Base-by-base conservation (phyloP, 345 rosid genomes). In the Eucalyptus regnans region DNA sequence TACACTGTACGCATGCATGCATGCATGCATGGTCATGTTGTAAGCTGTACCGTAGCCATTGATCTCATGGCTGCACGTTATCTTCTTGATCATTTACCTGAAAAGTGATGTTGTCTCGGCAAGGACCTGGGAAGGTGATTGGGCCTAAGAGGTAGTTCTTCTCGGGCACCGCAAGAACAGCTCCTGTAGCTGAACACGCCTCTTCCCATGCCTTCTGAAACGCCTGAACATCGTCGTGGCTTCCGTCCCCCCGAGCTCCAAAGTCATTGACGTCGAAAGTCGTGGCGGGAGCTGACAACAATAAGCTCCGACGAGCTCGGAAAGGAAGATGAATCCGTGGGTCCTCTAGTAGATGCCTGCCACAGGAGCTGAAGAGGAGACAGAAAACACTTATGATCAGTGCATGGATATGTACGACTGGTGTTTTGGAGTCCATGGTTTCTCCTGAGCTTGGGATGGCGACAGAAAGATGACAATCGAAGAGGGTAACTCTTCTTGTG, bases 121-220 rank as follows among this genome's bases (percentile, higher is more conserved):
- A 97, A 17, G 99, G 98, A 89, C 99, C 99, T 15, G 92, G 25
- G 89, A 97, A 96, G 79, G 76, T 88, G 76, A 93, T 50, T 17
- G 95, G 94, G 88, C 91, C 93, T 4, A 96, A 91, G 29, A 71
- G 90, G 86, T 97, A 96, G n/a, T 56, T 90, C 15, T 92, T 94
- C 76, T 89, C 10, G 16, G 99, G 95, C 87, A 96, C 92, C 89
- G 91, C 91, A 58, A 97, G 88, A 33, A 91, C 92, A 54, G 90
- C 94, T 76, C 91, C 94, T 50, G 12, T 56, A 23, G 93, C 88
- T 14, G 97, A 92, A 89, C 99, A 97, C 20, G 97, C 98, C 91
- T 88, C 93, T 37, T 95, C 89, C 99, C 99, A 97, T 4, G 97
- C 99, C 91, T 92, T 90, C 89, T 90, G n/a, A 88, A 97, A 95